These are phyloP conservation scores for Zelopaecilomyces penicillatus DNA, from an alignment of 2,329 filamentous ascomycete genomes.

Conservation along the genomic window DNA sequence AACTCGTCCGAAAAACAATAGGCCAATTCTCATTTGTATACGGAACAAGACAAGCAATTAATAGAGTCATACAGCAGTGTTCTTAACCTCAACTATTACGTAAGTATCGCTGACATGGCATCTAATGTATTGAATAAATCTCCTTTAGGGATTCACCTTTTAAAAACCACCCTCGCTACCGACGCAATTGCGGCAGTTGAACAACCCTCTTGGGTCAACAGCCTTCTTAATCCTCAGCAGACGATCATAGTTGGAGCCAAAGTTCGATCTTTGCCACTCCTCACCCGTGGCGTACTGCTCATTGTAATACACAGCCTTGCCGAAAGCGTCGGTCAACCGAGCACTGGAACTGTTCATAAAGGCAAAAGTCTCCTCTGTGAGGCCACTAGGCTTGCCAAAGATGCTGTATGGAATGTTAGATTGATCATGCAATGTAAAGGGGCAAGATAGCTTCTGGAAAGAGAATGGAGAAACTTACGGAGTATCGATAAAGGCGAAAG, in stretches of 20 bases:
- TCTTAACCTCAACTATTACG: too few species aligned
- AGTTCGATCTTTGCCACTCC: not conserved
- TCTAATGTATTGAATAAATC: too few species aligned
- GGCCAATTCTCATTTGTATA: too few species aligned
- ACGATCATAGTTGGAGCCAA: constrained; percentile 1
- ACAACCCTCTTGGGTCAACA: constrained; percentile 1
- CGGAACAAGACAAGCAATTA: too few species aligned
- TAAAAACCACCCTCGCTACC: constrained; percentile 1
- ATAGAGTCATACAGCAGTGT: not conserved
- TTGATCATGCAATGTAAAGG: too few species aligned
- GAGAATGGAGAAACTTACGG: too few species aligned
- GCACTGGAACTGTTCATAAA: not conserved
- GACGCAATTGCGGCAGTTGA: constrained; percentile 4
- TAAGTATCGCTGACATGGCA: too few species aligned
- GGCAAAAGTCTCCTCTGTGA: too few species aligned
- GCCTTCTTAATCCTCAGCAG: constrained; percentile 2
- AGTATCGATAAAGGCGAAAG: constrained; percentile 1
- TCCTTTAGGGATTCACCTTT: not conserved
- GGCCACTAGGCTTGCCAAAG: too few species aligned
- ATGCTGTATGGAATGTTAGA: too few species aligned
- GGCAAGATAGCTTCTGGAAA: too few species aligned
- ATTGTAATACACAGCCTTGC: constrained; percentile 1
- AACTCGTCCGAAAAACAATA: too few species aligned
- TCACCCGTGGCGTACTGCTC: not conserved
- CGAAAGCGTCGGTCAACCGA: not conserved